Conservation (phyloP, 768 basidiomycete species). For the Saitozyma podzolica region DNA sequence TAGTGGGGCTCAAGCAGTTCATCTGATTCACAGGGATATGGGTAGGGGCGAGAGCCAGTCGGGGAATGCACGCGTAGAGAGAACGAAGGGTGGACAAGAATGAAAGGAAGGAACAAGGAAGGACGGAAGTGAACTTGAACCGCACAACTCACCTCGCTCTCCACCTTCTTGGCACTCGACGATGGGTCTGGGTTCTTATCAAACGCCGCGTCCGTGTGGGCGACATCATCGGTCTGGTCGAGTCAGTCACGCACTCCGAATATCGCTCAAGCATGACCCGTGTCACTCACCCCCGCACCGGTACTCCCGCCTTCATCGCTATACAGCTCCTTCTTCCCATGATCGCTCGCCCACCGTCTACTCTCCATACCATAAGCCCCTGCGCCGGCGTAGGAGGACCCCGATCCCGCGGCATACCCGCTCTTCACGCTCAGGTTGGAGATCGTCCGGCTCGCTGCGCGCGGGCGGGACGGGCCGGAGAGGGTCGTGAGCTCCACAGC, state of each 20-base stretch:
- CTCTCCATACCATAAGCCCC: constrained; percentile 1
- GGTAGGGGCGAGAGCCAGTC: not conserved
- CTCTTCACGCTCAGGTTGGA: constrained; percentile 21
- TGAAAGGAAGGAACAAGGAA: not conserved
- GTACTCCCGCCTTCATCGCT: constrained; percentile 46
- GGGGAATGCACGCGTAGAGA: not conserved
- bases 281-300: constrained; percentile 47
- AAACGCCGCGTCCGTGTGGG: constrained; percentile 49
- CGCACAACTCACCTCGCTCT: constrained; percentile 45
- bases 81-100: not conserved
- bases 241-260: constrained; percentile 7
- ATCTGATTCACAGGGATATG: too few relatives aligned
- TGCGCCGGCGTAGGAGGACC: not conserved
- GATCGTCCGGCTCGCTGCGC: constrained; percentile 24
- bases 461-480: constrained; percentile 36
- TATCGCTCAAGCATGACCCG: not conserved
- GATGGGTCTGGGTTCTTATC: constrained; percentile 41
- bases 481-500: constrained; percentile 32
- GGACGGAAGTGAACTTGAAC: not conserved
- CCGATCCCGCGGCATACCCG: constrained; percentile 2
- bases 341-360: constrained; percentile 46
- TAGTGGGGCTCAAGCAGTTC: not conserved
- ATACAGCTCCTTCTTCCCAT: constrained; percentile 50
- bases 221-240: constrained; percentile 48
- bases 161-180: constrained; percentile 39